Evolutionary conservation across 768 basidiomycete genomes (phyloP).

Genomic region (Boletus coccyginus): DNA sequence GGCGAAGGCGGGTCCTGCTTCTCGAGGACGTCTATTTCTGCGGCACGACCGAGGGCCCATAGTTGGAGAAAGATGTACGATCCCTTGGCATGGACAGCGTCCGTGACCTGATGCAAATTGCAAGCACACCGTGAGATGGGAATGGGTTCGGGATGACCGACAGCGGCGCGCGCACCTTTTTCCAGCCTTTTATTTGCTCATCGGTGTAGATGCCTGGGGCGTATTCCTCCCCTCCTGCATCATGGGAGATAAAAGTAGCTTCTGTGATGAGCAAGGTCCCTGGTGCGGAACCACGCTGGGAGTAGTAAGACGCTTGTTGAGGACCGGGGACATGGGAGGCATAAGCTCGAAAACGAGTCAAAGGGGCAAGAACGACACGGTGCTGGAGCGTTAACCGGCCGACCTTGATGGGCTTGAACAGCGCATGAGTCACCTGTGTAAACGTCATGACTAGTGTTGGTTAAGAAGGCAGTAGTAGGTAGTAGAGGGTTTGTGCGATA

Average conservation of each 20-base stretch:
- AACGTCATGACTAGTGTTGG: background rate
- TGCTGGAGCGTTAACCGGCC: too few species aligned
- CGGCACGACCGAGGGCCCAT: conserved; percentile 57
- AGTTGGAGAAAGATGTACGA: background rate
- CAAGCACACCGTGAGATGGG: background rate
- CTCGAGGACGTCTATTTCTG: conserved; percentile 31
- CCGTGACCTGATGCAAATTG: conserved; percentile 40
- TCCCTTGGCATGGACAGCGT: conserved; percentile 35
- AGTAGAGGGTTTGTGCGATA: background rate
- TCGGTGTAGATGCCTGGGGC: conserved; percentile 28
- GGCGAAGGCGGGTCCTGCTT: conserved; percentile 28
- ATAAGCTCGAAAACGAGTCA: too few species aligned
- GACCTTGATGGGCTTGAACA: conserved; percentile 46
- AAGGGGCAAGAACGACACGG: too few species aligned
- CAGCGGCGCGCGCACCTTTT: conserved; percentile 26
- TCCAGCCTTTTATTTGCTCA: conserved; percentile 54
- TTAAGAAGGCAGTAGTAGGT: background rate
- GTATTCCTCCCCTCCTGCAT: conserved; percentile 13
- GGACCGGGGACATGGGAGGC: too few species aligned
- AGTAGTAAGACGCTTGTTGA: too few species aligned
- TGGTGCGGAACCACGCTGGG: background rate
- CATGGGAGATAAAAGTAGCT: background rate
- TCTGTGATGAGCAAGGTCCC: background rate
- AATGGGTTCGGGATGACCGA: background rate
- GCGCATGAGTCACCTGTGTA: conserved; percentile 10